These are phyloP conservation scores for Clonostachys rosea DNA, from an alignment of 2,329 filamentous ascomycete genomes.

Conservation along the genomic window DNA sequence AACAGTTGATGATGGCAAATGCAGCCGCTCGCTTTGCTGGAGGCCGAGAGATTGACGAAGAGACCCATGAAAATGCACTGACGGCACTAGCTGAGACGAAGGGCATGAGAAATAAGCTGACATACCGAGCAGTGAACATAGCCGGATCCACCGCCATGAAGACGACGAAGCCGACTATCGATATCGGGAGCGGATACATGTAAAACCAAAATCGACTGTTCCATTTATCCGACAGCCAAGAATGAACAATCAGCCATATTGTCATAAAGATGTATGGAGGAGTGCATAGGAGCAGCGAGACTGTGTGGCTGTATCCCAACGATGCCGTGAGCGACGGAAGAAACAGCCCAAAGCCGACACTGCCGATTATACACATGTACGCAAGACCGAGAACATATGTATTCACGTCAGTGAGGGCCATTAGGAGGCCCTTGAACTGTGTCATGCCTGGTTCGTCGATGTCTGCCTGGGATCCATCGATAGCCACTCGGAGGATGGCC, in stretches of 20 bases:
- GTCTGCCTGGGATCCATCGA: slow-evolving; percentile 53
- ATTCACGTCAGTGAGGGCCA: slow-evolving; percentile 56
- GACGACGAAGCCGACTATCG: slow-evolving; percentile 54
- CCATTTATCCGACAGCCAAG: slow-evolving; percentile 45
- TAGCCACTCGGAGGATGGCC: slow-evolving; percentile 34
- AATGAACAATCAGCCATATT: slow-evolving; percentile 47
- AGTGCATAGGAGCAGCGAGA: slow-evolving; percentile 49
- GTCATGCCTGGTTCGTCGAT: slow-evolving; percentile 43
- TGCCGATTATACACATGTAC: slow-evolving; percentile 23
- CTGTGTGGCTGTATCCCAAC: slow-evolving; percentile 44
- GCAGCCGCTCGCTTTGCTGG: slow-evolving; percentile 50
- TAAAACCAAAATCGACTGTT: slow-evolving; percentile 7
- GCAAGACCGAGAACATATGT: slow-evolving; percentile 55
- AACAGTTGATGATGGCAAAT: slow-evolving; percentile 48
- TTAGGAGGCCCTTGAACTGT: slow-evolving; percentile 48
- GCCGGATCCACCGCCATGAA: slow-evolving; percentile 43
- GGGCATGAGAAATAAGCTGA: slow-evolving; percentile 30
- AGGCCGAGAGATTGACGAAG: slow-evolving; percentile 42
- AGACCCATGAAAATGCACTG: slow-evolving; percentile 43
- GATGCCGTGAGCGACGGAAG: slow-evolving; percentile 39
- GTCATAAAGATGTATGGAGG: slow-evolving; percentile 58
- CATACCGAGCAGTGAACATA: slow-evolving; percentile 45
- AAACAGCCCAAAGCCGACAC: slow-evolving; percentile 6
- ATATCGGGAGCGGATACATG: slow-evolving; percentile 39
- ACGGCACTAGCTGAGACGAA: slow-evolving; percentile 52